These are phyloP conservation scores for Amborella trichopoda DNA, from an alignment of 164 flowering plant species.

Conservation along the genomic window DNA sequence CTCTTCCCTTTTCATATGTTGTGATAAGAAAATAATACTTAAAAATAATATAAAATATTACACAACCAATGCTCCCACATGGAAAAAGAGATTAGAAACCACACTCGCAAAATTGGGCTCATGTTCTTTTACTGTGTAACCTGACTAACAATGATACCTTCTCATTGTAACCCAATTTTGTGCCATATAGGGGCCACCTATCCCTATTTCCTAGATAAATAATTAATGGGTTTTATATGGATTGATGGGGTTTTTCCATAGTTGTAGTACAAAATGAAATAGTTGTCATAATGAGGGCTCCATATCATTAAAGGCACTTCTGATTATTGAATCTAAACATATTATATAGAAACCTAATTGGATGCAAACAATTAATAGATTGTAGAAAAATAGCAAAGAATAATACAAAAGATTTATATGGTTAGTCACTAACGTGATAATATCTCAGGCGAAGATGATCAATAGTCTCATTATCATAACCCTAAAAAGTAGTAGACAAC, in stretches of 20 bases:
- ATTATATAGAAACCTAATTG: background rate
- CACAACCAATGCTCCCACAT: slow-evolving; percentile 13
- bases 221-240: background rate
- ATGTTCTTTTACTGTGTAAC: slow-evolving; percentile 5
- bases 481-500: too few relatives aligned
- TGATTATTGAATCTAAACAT: background rate
- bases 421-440: too few relatives aligned
- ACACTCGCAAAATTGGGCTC: slow-evolving; percentile 2
- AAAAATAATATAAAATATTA: slow-evolving; percentile 1
- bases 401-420: too few relatives aligned
- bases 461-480: too few relatives aligned
- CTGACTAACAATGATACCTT: slow-evolving; percentile 8
- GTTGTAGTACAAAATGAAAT: background rate
- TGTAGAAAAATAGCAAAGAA: too few relatives aligned
- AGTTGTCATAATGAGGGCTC: background rate
- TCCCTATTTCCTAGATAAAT: too few relatives aligned
- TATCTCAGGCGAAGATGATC: too few relatives aligned
- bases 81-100: slow-evolving; percentile 7
- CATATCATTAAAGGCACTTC: background rate
- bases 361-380: background rate
- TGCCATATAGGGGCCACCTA: slow-evolving; percentile 3
- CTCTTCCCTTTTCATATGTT: background rate
- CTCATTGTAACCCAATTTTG: slow-evolving; percentile 2
- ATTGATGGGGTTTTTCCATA: background rate
- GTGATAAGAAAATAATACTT: background rate